These are phyloP conservation scores for Trifolium dubium DNA, from an alignment of 306 rosid species.

Conservation along the genomic window DNA sequence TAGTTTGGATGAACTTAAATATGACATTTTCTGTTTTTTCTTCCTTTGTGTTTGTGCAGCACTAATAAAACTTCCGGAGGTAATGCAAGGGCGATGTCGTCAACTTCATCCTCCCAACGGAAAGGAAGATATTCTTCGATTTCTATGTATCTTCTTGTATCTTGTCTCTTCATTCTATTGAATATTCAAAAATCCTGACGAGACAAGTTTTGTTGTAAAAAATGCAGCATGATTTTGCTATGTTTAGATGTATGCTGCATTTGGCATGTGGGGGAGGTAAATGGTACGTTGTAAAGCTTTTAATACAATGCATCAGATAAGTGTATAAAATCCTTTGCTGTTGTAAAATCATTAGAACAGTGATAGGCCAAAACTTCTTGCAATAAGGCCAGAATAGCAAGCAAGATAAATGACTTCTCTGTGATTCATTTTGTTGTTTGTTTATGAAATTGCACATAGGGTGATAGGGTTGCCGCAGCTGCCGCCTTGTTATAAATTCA, in stretches of 20 bases:
- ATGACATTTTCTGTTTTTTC: constrained; percentile 41
- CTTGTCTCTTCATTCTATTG: constrained; percentile 38
- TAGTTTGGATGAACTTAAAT: neutral
- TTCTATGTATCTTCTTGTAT: constrained; percentile 47
- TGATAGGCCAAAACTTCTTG: constrained; percentile 33
- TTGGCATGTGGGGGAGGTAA: constrained; percentile 32
- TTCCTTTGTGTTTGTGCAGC: constrained; percentile 49
- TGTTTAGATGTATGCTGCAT: constrained; percentile 43
- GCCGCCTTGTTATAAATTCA: neutral
- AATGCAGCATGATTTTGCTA: constrained; percentile 48
- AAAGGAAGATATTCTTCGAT: constrained; percentile 45
- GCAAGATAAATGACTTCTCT: constrained; percentile 15
- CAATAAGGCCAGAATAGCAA: constrained; percentile 1
- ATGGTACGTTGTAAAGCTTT: constrained; percentile 2
- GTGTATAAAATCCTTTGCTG: constrained; percentile 39
- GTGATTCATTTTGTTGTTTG: constrained; percentile 6
- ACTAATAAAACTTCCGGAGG: constrained; percentile 66
- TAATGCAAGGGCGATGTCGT: constrained; percentile 76
- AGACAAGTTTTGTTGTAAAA: constrained; percentile 35
- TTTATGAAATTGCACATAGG: constrained; percentile 1
- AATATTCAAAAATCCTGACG: constrained; percentile 44
- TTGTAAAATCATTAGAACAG: constrained; percentile 35
- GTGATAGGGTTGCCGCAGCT: neutral
- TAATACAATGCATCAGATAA: constrained; percentile 34
- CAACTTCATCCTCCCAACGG: constrained; percentile 60